phyloP scores from a whole-genome alignment of 768 basidiomycete species.

The Tricholoma furcatifolium region DNA sequence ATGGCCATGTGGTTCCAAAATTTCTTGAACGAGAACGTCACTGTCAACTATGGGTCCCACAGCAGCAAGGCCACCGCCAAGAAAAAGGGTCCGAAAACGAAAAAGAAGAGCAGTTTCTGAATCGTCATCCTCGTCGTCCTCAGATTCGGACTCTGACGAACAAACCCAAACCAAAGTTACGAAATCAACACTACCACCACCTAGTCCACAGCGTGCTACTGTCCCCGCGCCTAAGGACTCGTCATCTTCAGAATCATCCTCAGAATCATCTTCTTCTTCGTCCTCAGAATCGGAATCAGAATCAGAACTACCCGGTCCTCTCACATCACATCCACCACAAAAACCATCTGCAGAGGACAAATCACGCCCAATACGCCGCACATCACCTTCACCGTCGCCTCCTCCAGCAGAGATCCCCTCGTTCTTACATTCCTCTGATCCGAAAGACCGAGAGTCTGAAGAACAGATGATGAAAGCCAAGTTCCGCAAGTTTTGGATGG shows the following conservation, averaged over 20 bases:
- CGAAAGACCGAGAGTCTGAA: slow-evolving; percentile 23
- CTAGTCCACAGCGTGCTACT: slow-evolving; percentile 9
- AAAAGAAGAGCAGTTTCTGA: slow-evolving; percentile 49
- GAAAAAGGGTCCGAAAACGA: slow-evolving; percentile 52
- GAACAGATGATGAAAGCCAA: slow-evolving; percentile 61
- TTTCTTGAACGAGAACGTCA: not conserved
- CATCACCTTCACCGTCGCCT: slow-evolving; percentile 45
- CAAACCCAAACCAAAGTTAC: slow-evolving; percentile 9
- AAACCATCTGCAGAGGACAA: slow-evolving; percentile 13
- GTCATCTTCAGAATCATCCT: slow-evolving; percentile 20
- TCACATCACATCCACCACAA: slow-evolving; percentile 12
- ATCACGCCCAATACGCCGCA: slow-evolving; percentile 18
- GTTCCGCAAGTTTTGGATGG: slow-evolving; percentile 88
- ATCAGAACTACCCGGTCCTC: slow-evolving; percentile 4
- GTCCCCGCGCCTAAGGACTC: slow-evolving; percentile 9
- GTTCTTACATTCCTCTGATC: slow-evolving; percentile 43
- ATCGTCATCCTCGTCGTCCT: slow-evolving; percentile 42
- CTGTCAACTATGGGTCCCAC: slow-evolving; percentile 18
- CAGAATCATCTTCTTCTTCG: slow-evolving; percentile 30
- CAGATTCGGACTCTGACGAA: slow-evolving; percentile 29
- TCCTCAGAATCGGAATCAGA: slow-evolving; percentile 20
- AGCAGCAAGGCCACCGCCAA: slow-evolving; percentile 31
- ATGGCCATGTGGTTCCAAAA: not conserved
- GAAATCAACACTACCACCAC: slow-evolving; percentile 2
- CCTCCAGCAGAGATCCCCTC: slow-evolving; percentile 51